phyloP scores from a whole-genome alignment of 768 basidiomycete species.

The Xanthoconium purpureum region DNA sequence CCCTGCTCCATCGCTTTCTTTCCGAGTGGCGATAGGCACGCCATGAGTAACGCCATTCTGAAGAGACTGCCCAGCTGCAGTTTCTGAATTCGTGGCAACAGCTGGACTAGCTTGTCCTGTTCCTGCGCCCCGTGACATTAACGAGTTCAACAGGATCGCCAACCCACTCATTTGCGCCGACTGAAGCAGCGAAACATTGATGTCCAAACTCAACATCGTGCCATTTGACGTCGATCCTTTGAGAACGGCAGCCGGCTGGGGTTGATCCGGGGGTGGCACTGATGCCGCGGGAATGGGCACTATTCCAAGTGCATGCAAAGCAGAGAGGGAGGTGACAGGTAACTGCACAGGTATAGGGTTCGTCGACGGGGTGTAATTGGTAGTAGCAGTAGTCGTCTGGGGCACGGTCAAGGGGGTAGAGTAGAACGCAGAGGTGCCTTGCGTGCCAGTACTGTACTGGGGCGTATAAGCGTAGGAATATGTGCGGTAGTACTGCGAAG shows the following conservation, averaged over 20 bases:
- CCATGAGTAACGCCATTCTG: slow-evolving; percentile 13
- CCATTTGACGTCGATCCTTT: slow-evolving; percentile 71
- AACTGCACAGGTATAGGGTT: slow-evolving; percentile 62
- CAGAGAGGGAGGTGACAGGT: slow-evolving; percentile 54
- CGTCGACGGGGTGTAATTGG: slow-evolving; percentile 32
- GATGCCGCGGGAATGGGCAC: slow-evolving; percentile 61
- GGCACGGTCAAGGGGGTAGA: slow-evolving; percentile 33
- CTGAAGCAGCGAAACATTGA: slow-evolving; percentile 73
- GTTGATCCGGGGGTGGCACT: slow-evolving; percentile 50
- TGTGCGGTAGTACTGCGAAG: slow-evolving; percentile 58
- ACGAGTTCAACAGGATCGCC: slow-evolving; percentile 65
- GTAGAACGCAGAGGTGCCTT: slow-evolving; percentile 24
- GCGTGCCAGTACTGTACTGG: slow-evolving; percentile 39
- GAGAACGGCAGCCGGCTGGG: slow-evolving; percentile 73
- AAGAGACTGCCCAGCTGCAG: slow-evolving; percentile 11
- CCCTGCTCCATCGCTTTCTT: slow-evolving; percentile 20
- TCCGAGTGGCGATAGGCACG: slow-evolving; percentile 11
- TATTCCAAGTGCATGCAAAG: slow-evolving; percentile 71
- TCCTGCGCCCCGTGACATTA: slow-evolving; percentile 50
- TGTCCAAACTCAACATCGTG: slow-evolving; percentile 69
- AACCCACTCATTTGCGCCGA: slow-evolving; percentile 75
- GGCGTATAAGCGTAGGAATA: slow-evolving; percentile 68
- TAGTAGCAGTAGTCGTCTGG: slow-evolving; percentile 32
- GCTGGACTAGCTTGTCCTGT: slow-evolving; percentile 21
- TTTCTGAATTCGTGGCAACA: slow-evolving; percentile 5